Conservation (phyloP, 2,329 filamentous ascomycete species). For the Graphilbum fragrans region DNA sequence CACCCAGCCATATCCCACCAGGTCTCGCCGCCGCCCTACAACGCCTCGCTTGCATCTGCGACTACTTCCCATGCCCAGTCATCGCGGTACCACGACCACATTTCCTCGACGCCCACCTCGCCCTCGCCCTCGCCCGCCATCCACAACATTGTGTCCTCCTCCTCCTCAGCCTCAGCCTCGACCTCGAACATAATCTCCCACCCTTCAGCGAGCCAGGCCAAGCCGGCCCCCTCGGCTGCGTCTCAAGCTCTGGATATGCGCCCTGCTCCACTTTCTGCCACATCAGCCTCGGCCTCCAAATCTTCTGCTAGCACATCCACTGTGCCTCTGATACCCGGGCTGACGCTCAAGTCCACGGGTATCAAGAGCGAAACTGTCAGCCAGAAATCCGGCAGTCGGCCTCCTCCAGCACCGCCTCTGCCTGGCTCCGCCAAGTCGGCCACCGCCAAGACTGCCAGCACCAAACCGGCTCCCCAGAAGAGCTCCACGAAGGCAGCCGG, state of each 20-base stretch:
- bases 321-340: no score
- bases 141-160: constrained; percentile 6
- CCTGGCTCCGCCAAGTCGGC: constrained; percentile 19
- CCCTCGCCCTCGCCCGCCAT: constrained; percentile 18
- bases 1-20: constrained; percentile 13
- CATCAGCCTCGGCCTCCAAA: neutral
- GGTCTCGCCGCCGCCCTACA: constrained; percentile 20
- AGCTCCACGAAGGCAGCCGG: neutral
- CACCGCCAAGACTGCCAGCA: constrained; percentile 7
- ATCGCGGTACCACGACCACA: constrained; percentile 3
- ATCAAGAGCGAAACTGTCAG: constrained; percentile 4
- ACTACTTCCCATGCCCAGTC: constrained; percentile 9
- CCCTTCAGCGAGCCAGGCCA: constrained; percentile 10
- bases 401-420: constrained; percentile 2
- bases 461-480: constrained; percentile 13
- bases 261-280: neutral
- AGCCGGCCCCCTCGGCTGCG: neutral
- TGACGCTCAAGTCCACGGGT: neutral
- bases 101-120: constrained; percentile 10
- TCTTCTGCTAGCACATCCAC: neutral
- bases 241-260: neutral
- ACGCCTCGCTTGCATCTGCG: constrained; percentile 13
- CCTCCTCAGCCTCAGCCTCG: neutral
- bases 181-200: neutral
- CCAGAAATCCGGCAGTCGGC: constrained; percentile 10